phyloP scores from a whole-genome alignment of 1,284 basidiomycete species.

The Ceratobasidium sp. region DNA sequence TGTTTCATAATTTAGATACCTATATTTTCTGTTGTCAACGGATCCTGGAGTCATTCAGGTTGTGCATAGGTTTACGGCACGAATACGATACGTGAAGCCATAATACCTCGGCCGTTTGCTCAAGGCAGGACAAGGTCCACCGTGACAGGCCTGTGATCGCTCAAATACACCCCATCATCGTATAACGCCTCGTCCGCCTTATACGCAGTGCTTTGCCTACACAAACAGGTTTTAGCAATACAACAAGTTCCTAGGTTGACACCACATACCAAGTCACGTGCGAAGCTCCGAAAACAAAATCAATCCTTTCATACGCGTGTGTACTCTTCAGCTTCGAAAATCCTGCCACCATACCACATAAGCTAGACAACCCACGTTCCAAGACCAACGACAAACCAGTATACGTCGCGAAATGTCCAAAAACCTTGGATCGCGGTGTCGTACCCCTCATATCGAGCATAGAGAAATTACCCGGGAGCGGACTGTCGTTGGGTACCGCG shows the following conservation, averaged over 20 bases:
- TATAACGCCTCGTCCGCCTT: conserved; percentile 62
- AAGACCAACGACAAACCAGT: conserved; percentile 56
- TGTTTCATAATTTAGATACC: too few relatives aligned
- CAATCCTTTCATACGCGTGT: conserved; percentile 66
- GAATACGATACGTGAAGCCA: too few relatives aligned
- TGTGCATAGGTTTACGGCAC: conserved; percentile 52
- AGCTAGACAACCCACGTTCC: not conserved
- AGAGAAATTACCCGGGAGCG: conserved; percentile 59
- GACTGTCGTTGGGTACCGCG: conserved; percentile 54
- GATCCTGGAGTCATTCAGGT: too few relatives aligned
- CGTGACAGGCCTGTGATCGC: conserved; percentile 70
- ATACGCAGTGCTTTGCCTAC: conserved; percentile 60
- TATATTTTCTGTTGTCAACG: too few relatives aligned
- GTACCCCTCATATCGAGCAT: conserved; percentile 64
- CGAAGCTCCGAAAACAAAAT: conserved; percentile 68
- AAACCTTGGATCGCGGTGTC: conserved; percentile 61
- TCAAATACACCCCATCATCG: conserved; percentile 69
- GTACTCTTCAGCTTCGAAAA: conserved; percentile 62
- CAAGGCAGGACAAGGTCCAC: conserved; percentile 55
- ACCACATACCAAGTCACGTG: conserved; percentile 64
- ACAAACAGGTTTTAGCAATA: not conserved
- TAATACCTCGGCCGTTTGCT: not conserved
- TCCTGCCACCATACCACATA: conserved; percentile 47
- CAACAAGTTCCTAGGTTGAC: not conserved
- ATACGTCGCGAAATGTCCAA: conserved; percentile 67